Evolutionary conservation across 768 basidiomycete species (phyloP).

Genomic region (Xerocomus spinulosus): DNA sequence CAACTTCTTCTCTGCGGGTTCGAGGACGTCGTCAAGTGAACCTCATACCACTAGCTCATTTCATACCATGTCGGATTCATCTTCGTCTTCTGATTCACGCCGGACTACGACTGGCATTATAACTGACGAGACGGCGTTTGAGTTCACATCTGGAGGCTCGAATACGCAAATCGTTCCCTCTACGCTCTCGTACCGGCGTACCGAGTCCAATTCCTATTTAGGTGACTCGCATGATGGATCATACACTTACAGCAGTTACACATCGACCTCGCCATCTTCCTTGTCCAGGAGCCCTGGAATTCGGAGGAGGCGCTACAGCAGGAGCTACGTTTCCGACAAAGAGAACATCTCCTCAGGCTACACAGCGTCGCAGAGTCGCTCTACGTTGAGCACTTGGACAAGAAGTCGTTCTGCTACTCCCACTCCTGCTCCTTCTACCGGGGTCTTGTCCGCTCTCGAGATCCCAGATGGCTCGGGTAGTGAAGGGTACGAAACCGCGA

Average conservation of each 20-base stretch:
- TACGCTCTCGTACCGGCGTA: constrained; percentile 47
- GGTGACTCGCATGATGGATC: constrained; percentile 50
- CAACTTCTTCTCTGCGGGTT: constrained; percentile 43
- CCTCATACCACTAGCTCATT: constrained; percentile 30
- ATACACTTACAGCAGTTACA: constrained; percentile 30
- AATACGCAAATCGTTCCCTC: constrained; percentile 47
- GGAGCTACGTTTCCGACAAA: constrained; percentile 46
- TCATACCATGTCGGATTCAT: constrained; percentile 32
- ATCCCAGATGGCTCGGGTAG: constrained; percentile 38
- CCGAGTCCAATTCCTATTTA: constrained; percentile 51
- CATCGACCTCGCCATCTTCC: constrained; percentile 46
- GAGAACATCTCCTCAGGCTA: constrained; percentile 44
- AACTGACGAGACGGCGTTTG: constrained; percentile 39
- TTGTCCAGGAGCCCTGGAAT: constrained; percentile 58
- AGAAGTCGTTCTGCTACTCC: constrained; percentile 31
- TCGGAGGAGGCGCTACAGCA: constrained; percentile 45
- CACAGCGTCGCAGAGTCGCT: constrained; percentile 33
- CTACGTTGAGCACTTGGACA: constrained; percentile 31
- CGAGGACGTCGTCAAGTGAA: constrained; percentile 30
- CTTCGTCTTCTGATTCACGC: constrained; percentile 27
- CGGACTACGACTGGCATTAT: constrained; percentile 30
- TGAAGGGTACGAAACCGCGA: constrained; percentile 46
- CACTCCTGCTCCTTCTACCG: constrained; percentile 31
- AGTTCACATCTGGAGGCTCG: constrained; percentile 34
- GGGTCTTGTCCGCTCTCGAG: constrained; percentile 27